A percentile compares a stretch with the other conserved stretches of the same genome.
These are phyloP conservation scores for Hippophae gyantsensis DNA, from an alignment of 306 rosid genomes.

Conservation along the genomic window DNA sequence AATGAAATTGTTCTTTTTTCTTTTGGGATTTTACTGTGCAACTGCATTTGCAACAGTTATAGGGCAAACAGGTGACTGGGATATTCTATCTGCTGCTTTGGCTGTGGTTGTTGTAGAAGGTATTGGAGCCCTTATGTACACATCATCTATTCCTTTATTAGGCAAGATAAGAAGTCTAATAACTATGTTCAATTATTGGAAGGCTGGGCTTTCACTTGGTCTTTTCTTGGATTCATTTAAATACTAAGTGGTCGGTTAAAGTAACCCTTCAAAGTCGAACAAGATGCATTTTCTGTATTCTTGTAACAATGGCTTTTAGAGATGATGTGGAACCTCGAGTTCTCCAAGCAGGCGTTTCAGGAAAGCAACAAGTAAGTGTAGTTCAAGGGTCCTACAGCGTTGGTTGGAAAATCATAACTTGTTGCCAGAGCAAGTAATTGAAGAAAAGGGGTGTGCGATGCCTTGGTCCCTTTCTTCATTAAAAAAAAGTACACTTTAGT, in stretches of 20 bases:
- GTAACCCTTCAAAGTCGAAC: slow-evolving; percentile 22
- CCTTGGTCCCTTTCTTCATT: no score
- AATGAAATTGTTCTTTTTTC: slow-evolving; percentile 60
- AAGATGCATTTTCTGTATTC: slow-evolving; percentile 17
- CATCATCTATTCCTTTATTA: slow-evolving; percentile 46
- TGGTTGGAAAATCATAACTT: no score
- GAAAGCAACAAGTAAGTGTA: no score
- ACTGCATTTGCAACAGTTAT: slow-evolving; percentile 91
- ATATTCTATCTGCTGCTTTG: slow-evolving; percentile 83
- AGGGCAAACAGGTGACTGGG: slow-evolving; percentile 99
- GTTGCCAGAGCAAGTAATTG: no score
- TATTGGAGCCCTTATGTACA: slow-evolving; percentile 90
- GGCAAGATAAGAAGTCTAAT: slow-evolving; percentile 43
- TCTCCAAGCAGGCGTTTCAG: no score
- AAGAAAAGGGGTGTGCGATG: no score
- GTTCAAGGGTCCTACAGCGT: no score
- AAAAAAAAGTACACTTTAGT: no score
- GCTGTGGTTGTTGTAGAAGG: slow-evolving; percentile 81
- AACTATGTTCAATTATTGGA: slow-evolving; percentile 85
- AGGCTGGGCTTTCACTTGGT: slow-evolving; percentile 84
- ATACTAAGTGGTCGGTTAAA: slow-evolving; percentile 40
- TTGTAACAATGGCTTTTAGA: slow-evolving; percentile 8
- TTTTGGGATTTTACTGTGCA: slow-evolving; percentile 86
- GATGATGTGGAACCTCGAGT: slow-evolving; percentile 8
- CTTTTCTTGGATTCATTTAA: slow-evolving; percentile 97